Percentiles rank a stretch among this genome's conserved stretches.
phyloP scores from a whole-genome alignment of 768 basidiomycete genomes.

The Lactarius trivialis region DNA sequence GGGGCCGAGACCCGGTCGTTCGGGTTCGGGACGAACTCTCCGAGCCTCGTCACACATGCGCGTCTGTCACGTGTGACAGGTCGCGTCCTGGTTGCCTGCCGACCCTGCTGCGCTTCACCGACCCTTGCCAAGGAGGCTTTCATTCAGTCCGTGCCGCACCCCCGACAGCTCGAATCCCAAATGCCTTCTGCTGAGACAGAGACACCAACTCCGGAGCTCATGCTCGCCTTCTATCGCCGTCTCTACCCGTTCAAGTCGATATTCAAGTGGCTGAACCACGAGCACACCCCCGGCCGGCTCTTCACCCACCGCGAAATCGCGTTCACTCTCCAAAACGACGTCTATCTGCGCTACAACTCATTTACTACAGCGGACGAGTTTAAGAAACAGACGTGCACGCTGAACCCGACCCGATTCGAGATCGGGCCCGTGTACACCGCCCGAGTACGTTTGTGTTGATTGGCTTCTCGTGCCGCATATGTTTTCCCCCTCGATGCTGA shows the following conservation, averaged over 20 bases:
- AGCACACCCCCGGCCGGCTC: slow-evolving; percentile 66
- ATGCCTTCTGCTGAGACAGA: slow-evolving; percentile 23
- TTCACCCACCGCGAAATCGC: slow-evolving; percentile 96
- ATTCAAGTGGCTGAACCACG: slow-evolving; percentile 93
- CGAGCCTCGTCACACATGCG: slow-evolving; percentile 4
- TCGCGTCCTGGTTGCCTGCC: slow-evolving; percentile 7
- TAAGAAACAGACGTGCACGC: slow-evolving; percentile 77
- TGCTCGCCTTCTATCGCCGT: slow-evolving; percentile 78
- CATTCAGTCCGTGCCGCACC: not conserved
- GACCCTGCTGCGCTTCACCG: not conserved
- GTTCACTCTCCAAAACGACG: slow-evolving; percentile 85
- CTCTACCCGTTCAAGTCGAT: slow-evolving; percentile 94
- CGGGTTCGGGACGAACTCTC: slow-evolving; percentile 6
- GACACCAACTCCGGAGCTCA: slow-evolving; percentile 48
- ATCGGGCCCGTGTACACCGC: slow-evolving; percentile 92
- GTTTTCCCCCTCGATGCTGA: not conserved
- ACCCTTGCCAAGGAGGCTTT: not conserved
- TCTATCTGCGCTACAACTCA: slow-evolving; percentile 93
- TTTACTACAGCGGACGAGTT: slow-evolving; percentile 82
- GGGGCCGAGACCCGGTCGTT: not conserved
- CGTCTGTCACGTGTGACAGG: slow-evolving; percentile 15
- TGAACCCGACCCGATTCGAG: slow-evolving; percentile 92
- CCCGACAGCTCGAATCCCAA: not conserved
- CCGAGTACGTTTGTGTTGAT: slow-evolving; percentile 47
- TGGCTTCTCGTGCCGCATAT: not conserved